Conservation (phyloP, 768 basidiomycete genomes). For the Termitomyces eurrhizus region DNA sequence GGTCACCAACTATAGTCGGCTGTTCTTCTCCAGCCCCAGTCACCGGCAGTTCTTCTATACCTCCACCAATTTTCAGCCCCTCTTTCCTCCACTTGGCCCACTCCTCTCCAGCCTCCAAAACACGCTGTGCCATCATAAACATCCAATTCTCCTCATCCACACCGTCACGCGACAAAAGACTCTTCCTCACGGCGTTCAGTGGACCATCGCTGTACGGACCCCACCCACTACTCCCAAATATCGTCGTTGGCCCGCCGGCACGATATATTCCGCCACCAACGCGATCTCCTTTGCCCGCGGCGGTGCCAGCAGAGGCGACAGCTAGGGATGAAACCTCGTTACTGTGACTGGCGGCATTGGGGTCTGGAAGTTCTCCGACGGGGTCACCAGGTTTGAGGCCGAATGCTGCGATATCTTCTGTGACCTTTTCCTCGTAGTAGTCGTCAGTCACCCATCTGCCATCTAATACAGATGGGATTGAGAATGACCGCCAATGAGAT, state of each 20-base stretch:
- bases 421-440: slow-evolving; percentile 87
- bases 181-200: slow-evolving; percentile 79
- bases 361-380: slow-evolving; percentile 81
- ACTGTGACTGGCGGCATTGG: slow-evolving; percentile 51
- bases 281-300: slow-evolving; percentile 38
- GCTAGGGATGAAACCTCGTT: slow-evolving; percentile 37
- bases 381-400: slow-evolving; percentile 80
- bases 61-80: slow-evolving; percentile 46
- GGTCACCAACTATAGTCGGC: slow-evolving; percentile 4
- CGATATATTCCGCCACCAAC: slow-evolving; percentile 71
- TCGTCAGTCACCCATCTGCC: slow-evolving; percentile 93
- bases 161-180: slow-evolving; percentile 72
- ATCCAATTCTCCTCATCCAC: slow-evolving; percentile 93
- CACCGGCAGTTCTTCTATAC: slow-evolving; percentile 24
- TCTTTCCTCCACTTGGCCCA: slow-evolving; percentile 59
- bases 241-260: slow-evolving; percentile 88
- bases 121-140: slow-evolving; percentile 67
- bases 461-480: slow-evolving; percentile 42
- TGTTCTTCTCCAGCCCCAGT: slow-evolving; percentile 27
- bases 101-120: slow-evolving; percentile 57
- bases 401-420: slow-evolving; percentile 72
- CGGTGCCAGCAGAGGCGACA: slow-evolving; percentile 30
- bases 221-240: slow-evolving; percentile 81
- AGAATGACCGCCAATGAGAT: background rate
- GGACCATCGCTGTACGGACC: slow-evolving; percentile 90